Base-by-base conservation (phyloP, 2,329 filamentous ascomycete genomes). In the Xylaria sp. region DNA sequence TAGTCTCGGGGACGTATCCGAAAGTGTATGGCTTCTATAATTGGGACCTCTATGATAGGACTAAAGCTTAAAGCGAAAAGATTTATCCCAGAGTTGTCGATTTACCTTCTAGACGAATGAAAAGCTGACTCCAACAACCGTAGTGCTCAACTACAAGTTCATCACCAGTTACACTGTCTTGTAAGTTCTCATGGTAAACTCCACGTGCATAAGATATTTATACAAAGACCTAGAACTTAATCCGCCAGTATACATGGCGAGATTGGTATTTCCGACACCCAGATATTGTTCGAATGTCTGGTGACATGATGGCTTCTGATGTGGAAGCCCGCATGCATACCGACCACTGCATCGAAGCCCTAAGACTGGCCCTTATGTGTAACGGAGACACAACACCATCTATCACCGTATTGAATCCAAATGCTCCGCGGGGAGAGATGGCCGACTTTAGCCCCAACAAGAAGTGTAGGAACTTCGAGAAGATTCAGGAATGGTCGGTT, bases 191-290 rank as follows among this genome's bases (percentile, higher is more conserved):
- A n/a, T 50, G 0, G 12, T 2, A 2, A 25, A 2, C 39, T 34
- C 6, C 31, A 1, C 13, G 10, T 31, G 37, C 13, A 1, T 12
- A 39, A 23, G 13, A 9, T 28, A 34, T 28, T 58, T 3, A 63
- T 20, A n/a, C n/a, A 4, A 28, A 4, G 1, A 2, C 4, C 7
- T 31, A 69, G 66, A 69, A 63, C 10, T 63, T 69, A n/a, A 62
- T 69, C 7, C 62, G 66, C n/a, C 66, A 69, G 48, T 69, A 69
- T 20, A 69, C 67, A n/a, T 63, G 67, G 57, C 63, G 67, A 2
- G 63, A 69, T n/a, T 69, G 63, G 67, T 69, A 69, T 20, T 63
- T 54, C 20, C 58, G 63, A 3, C 66, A 69, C 25, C 57, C 65
- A 6, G 67, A 69, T 0, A 66, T 51, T 9, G 63, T 69, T n/a